Evolutionary conservation across 306 rosid species (phyloP).

Genomic region (Fragaria iinumae): DNA sequence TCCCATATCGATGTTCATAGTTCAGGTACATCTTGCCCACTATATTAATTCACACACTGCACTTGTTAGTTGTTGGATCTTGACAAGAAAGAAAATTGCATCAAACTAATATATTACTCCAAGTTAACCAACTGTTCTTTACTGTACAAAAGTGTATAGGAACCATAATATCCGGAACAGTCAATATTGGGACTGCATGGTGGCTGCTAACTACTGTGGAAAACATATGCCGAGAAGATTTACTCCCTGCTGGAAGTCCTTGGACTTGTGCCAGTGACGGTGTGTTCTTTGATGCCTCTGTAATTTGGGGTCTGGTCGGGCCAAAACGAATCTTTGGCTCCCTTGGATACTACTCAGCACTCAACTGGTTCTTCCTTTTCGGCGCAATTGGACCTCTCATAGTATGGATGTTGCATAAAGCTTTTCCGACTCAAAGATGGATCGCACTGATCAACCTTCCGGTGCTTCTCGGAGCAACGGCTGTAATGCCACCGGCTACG

Average conservation of each 20-base stretch:
- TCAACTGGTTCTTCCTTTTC: conserved; percentile 40
- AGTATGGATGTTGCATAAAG: conserved; percentile 23
- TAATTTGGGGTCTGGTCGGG: conserved; percentile 41
- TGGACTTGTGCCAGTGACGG: conserved; percentile 38
- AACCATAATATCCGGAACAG: conserved; percentile 34
- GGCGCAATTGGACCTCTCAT: conserved; percentile 31
- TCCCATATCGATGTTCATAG: conserved; percentile 62
- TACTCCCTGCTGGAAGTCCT: conserved; percentile 34
- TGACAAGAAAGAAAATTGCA: too few species aligned
- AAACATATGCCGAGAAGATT: conserved; percentile 22
- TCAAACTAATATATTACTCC: neutral
- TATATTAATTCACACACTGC: too few species aligned
- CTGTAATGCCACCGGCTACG: conserved; percentile 38
- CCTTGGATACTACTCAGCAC: conserved; percentile 24
- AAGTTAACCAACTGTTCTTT: neutral
- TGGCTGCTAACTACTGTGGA: conserved; percentile 27
- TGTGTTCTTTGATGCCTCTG: conserved; percentile 37
- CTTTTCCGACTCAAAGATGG: conserved; percentile 26
- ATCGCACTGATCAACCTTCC: conserved; percentile 36
- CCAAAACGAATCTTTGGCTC: conserved; percentile 34
- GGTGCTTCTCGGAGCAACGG: conserved; percentile 33
- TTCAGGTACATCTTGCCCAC: conserved; percentile 44
- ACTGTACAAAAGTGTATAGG: conserved; percentile 20
- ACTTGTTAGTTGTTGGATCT: too few species aligned
- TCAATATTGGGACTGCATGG: conserved; percentile 38